These are phyloP conservation scores for Niveomyces coronatus DNA, from an alignment of 2,329 filamentous ascomycete genomes.

Conservation along the genomic window DNA sequence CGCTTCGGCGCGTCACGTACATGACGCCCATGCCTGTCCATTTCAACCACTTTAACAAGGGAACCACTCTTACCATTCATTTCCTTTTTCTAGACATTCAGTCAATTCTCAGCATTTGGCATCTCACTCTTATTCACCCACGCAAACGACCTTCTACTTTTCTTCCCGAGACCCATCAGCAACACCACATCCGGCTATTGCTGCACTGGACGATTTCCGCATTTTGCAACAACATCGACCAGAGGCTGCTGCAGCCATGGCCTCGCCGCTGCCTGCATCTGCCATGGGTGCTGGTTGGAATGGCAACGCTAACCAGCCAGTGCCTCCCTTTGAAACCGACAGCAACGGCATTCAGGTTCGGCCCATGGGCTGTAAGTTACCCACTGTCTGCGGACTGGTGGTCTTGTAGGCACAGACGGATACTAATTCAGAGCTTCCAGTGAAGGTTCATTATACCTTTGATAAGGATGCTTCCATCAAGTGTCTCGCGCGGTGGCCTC, in stretches of 20 bases:
- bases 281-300: constrained; percentile 22
- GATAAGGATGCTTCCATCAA: constrained; percentile 81
- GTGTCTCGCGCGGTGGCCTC: constrained; percentile 77
- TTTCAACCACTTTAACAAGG: constrained; percentile 23
- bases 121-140: too few species aligned
- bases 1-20: constrained; percentile 27
- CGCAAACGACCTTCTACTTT: too few species aligned
- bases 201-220: too few species aligned
- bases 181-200: too few species aligned
- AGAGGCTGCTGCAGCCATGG: constrained; percentile 23
- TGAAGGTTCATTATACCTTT: constrained; percentile 96
- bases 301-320: constrained; percentile 18
- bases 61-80: constrained; percentile 10
- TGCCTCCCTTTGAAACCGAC: constrained; percentile 23
- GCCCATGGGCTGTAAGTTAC: constrained; percentile 55
- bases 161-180: too few species aligned
- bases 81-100: too few species aligned
- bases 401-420: constrained; percentile 11
- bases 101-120: too few species aligned
- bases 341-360: constrained; percentile 46
- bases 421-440: constrained; percentile 34
- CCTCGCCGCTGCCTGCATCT: constrained; percentile 26
- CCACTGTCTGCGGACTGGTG: constrained; percentile 14
- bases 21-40: constrained; percentile 28
- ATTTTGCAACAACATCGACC: constrained; percentile 4